Evolutionary conservation across 495 filamentous ascomycete species (phyloP), one percentile per base, ranked within the genome.

Genomic region (Lophiotrema nucula): DNA sequence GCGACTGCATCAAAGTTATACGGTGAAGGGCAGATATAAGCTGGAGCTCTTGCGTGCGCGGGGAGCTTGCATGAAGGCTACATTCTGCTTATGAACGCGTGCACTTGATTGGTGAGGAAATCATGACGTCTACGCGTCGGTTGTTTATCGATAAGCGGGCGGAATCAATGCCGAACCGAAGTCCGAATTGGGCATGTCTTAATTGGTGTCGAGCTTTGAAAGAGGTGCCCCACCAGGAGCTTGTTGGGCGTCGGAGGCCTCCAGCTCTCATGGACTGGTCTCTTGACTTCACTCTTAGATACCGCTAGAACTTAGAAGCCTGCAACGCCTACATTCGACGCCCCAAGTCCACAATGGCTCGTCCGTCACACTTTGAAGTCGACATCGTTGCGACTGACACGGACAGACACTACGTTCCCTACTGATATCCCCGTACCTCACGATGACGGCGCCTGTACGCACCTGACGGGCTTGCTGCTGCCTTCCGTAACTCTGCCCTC

Each of bases 381-480:
- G n/a, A n/a, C n/a, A n/a, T n/a, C n/a, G 31, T 35, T 15, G 31
- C 31, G 31, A 35, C 31, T 21, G n/a, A 46, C 13, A 1, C 2
- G 3, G 2, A 42, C 28, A 58, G 54, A 58, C 33, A 58, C 54
- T 22, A 50, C 28, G 2, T 50, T 64, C 18, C 55, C 60, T 2
- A 22, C 47, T 21, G 49, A 54, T 39, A 41, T 64, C 21, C 66
- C 66, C 28, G 31, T 48, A 12, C 67, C 67, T 12, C 22, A 25
- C 18, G 64, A 69, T 47, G 64, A 69, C 50, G 64, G 64, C 37
- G 66, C 66, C 23, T 67, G 64, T 53, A 18, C 66, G 12, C 64
- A 67, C 41, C 52, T 69, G 21, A 18, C 39, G 24, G 52, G 53
- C 37, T 35, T 6, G 15, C 31, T 6, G 12, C 21, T 67, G 25